Evolutionary conservation across 2,329 filamentous ascomycete species (phyloP), one percentile per base, ranked within the genome.

Genomic region (Bipolaris oryzae): DNA sequence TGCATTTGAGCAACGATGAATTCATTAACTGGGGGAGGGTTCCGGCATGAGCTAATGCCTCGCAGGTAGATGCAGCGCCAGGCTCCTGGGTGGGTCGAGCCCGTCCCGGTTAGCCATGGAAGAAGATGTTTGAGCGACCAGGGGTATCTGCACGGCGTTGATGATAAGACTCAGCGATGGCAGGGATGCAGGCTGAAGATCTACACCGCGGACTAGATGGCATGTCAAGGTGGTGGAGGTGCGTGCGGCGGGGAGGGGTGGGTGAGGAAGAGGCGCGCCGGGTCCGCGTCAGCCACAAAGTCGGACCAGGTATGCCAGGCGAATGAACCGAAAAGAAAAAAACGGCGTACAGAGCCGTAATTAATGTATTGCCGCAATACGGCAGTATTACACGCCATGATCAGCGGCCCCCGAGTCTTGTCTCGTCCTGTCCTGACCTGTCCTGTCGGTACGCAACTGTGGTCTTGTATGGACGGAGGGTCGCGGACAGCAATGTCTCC

Each of bases 11-110:
- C 64, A 67, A 68, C 69, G 61, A 72, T 69, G 69, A 71, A 72
- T 68, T 69, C 71, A 70, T 73, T 69, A 68, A 71, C 62, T 66
- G 66, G 67, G 39, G 60, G 63, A 62, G 60, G 53, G 63, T 63
- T 62, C 57, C 67, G 66, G 69, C 51, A 68, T 68, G 66, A 60
- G 62, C 70, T 71, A 74, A 68, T 68, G 68, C 68, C 60, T 69
- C 68, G 64, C 66, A 68, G 68, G 70, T 68, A 67, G 69, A 69
- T 72, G 71, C 66, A 67, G 71, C 68, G 58, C 68, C 71, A 73
- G 69, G 69, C 69, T 49, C 57, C 49, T 62, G 72, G 72, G 72
- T 72, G 70, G 70, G 60, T 66, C 64, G 57, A 48, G 45, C 49
- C 64, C 60, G 47, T 63, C 53, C 56, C 35, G 61, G 66, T 61